phyloP scores from a whole-genome alignment of 257 asterid species.

The Apocynum venetum region DNA sequence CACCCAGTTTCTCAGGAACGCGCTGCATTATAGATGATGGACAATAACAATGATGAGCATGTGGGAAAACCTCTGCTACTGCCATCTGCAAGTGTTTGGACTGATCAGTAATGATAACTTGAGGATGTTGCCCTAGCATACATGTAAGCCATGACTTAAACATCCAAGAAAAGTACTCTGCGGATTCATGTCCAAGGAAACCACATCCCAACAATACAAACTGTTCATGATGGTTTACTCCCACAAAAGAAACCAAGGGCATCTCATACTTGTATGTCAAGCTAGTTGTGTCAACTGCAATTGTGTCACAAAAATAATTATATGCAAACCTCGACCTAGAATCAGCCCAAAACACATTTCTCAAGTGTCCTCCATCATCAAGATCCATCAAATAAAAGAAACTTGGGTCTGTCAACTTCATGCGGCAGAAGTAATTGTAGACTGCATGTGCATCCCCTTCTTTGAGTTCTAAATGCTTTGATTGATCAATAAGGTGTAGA shows the following conservation, averaged over 20 bases:
- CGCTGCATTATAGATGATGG: conserved; percentile 20
- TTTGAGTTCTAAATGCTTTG: conserved; percentile 47
- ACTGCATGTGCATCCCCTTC: conserved; percentile 54
- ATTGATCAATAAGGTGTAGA: conserved; percentile 16
- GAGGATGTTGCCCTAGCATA: conserved; percentile 46
- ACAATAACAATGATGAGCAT: conserved; percentile 44
- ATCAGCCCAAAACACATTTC: conserved; percentile 59
- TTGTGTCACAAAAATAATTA: conserved; percentile 43
- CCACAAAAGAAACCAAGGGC: conserved; percentile 55
- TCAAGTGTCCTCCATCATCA: conserved; percentile 49
- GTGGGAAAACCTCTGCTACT: conserved; percentile 49
- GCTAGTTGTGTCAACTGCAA: conserved; percentile 50
- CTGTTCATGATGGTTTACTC: conserved; percentile 61
- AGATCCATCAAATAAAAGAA: conserved; percentile 55
- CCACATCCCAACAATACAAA: conserved; percentile 59
- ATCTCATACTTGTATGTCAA: conserved; percentile 48
- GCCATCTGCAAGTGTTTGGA: conserved; percentile 43
- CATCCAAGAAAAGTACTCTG: conserved; percentile 51
- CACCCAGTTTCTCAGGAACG: conserved; percentile 37
- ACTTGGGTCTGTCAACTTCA: conserved; percentile 53
- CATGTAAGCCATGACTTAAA: conserved; percentile 50
- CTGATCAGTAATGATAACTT: conserved; percentile 47
- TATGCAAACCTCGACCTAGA: conserved; percentile 51
- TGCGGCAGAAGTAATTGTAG: conserved; percentile 52
- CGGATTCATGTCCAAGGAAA: conserved; percentile 54